Base-by-base conservation (phyloP, 768 basidiomycete genomes). In the Trametes villosa region DNA sequence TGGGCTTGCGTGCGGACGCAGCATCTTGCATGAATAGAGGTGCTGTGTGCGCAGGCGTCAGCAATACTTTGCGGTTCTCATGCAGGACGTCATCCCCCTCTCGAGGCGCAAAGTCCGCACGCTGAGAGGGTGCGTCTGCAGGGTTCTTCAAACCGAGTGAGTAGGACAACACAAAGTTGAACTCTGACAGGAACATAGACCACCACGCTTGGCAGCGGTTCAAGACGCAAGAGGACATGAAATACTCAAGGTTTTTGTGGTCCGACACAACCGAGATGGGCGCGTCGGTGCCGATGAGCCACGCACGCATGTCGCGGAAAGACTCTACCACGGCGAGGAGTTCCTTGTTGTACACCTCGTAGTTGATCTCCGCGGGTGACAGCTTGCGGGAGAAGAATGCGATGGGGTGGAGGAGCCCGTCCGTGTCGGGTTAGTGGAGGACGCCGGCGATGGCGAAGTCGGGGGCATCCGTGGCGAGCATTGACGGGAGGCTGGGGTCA, bases 321-420 rank as follows among this genome's bases (percentile, higher is more conserved):
- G 73, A 42, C 72, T 26, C 67, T 17, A 84, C 72, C 20, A 84
- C 79, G 0, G 80, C 79, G 1, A 83, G 72, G 0, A 85, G 57
- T 66, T 86, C 83, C 56, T 75, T 75, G 62, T 86, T 73, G 57
- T 79, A 70, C n/a, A n/a, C n/a, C n/a, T n/a, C n/a, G n/a, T n/a
- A n/a, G n/a, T n/a, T n/a, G n/a, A n/a, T n/a, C n/a, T 22, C 78
- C 70, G 65, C 83, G 83, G 63, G 83, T 81, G 2, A 68, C 40
- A 80, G 53, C 4, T 68, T 63, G 5, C 71, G 70, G 0, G 78
- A 81, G 3, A 68, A 60, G 55, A 75, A 84, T 0, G 73, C 78
- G 17, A 81, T 62, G 0, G 81, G 80, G 2, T 71, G 69, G 67
- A 72, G 77, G 9, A 55, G 8, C 3, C 57, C 62, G 20, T 68